Conservation (phyloP, 2,329 filamentous ascomycete species). For the Pseudogymnoascus sp. region DNA sequence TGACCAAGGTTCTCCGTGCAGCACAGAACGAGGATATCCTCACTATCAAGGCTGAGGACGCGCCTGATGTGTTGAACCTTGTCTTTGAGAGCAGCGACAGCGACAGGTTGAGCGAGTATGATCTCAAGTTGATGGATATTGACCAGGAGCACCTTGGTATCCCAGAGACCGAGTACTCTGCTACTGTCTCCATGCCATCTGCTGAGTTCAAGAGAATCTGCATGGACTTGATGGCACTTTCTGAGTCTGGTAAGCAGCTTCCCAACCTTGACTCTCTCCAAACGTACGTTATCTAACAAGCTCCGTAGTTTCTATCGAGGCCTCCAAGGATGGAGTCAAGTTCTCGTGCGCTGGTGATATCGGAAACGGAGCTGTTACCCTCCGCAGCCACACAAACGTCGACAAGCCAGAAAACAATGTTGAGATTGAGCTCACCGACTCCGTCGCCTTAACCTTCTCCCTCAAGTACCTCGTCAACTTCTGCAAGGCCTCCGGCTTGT, state of each 20-base stretch:
- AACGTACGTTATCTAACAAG: background rate
- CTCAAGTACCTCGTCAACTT: conserved; percentile 99
- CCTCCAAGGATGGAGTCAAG: conserved; percentile 93
- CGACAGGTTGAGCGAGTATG: conserved; percentile 95
- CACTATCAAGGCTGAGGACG: conserved; percentile 95
- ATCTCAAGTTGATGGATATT: conserved; percentile 99
- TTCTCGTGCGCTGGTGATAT: conserved; percentile 93
- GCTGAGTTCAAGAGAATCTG: conserved; percentile 91
- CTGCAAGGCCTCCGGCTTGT: conserved; percentile 90
- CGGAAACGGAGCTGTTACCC: conserved; percentile 85
- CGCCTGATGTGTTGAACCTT: conserved; percentile 90
- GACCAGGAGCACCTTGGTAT: conserved; percentile 99
- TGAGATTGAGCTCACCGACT: conserved; percentile 83
- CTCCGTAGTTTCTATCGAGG: conserved; percentile 80
- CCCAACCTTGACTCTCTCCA: background rate
- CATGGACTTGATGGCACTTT: conserved; percentile 82
- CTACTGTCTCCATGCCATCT: conserved; percentile 81
- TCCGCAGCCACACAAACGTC: conserved; percentile 79
- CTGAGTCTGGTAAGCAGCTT: conserved; percentile 72
- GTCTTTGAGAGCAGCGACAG: conserved; percentile 84
- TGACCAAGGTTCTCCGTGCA: conserved; percentile 94
- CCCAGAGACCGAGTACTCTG: conserved; percentile 95
- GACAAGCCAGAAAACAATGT: conserved; percentile 84
- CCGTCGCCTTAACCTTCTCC: conserved; percentile 91
- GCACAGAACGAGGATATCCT: conserved; percentile 91